These are phyloP conservation scores for Sanghuangporus sanghuang DNA, from an alignment of 1,284 basidiomycete species.

Conservation along the genomic window DNA sequence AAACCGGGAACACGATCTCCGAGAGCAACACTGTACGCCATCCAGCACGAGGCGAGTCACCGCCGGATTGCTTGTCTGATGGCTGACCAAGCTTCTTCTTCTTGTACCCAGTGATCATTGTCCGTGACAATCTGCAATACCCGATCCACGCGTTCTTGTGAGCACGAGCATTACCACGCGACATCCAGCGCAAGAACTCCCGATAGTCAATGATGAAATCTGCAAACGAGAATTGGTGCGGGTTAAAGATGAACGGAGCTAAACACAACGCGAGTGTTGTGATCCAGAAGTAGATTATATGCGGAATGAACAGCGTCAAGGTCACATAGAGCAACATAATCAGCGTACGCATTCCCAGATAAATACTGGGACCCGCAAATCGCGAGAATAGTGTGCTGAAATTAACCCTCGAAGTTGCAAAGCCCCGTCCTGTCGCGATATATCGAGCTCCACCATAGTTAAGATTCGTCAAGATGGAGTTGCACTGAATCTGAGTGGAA, in stretches of 20 bases:
- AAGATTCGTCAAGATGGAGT: constrained; percentile 91
- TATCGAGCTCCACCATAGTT: constrained; percentile 95
- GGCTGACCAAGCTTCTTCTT: constrained; percentile 92
- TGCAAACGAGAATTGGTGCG: constrained; percentile 91
- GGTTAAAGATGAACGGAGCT: constrained; percentile 95
- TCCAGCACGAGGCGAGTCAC: constrained; percentile 82
- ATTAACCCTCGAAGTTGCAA: constrained; percentile 88
- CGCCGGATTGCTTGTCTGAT: constrained; percentile 83
- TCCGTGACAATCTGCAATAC: constrained; percentile 90
- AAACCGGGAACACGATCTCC: constrained; percentile 82
- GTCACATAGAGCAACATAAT: constrained; percentile 90
- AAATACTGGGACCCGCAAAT: constrained; percentile 95
- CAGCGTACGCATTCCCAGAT: constrained; percentile 88
- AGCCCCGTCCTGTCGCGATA: constrained; percentile 98
- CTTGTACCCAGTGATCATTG: constrained; percentile 97
- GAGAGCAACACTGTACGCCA: constrained; percentile 88
- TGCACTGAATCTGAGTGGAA: constrained; percentile 93
- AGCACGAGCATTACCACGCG: constrained; percentile 91
- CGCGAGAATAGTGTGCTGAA: constrained; percentile 94
- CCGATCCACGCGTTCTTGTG: constrained; percentile 98
- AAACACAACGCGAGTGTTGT: constrained; percentile 84
- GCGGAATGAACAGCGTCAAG: constrained; percentile 82
- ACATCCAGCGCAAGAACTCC: constrained; percentile 97
- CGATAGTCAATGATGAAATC: constrained; percentile 97
- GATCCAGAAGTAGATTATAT: constrained; percentile 95